Base-by-base conservation (phyloP, 2,329 filamentous ascomycete genomes). In the Xylaria sp. region DNA sequence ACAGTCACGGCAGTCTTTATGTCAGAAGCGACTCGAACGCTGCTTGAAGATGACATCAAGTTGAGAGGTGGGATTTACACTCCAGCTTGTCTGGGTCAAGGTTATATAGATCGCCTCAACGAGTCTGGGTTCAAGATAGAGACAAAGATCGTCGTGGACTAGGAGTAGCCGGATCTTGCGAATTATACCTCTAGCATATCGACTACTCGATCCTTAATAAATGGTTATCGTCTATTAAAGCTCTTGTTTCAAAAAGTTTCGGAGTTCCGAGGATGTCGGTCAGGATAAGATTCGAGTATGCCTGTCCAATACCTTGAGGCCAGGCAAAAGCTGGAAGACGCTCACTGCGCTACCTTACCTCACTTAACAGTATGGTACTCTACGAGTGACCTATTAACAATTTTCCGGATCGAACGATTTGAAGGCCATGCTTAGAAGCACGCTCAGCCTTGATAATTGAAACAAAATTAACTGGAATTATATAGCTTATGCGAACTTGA, bases 21-120 rank as follows among this genome's bases (percentile, higher is more conserved):
- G 15, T 85, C 86, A 1, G 85, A 93, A 74, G 91, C 87, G 13
- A 92, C 91, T 3, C 81, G 87, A 48, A 89, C 89, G 0, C 82
- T 94, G 39, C 81, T 94, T 18, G 84, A 91, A 67, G 90, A 91
- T 48, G 85, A 89, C 15, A 81, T 88, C 13, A 79, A 84, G 44
- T 81, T 93, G 13, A 84, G 84, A 1, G 92, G 92, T 20, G 92
- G 92, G 2, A 82, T 93, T 28, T 88, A 92, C 70, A 94, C 92
- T 1, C 89, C 92, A 0, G 90, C 92, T 0, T 91, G 88, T 63
- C 81, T 94, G 2, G 92, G 92, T 0, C 88, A 91, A 73, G 81
- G 84, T 10, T 91, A 88, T 75, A 82, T 94, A 68, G 88, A 93
- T 75, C 84, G 90, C 15, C 75, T 93, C 50, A 82, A 87, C 44